Base-by-base conservation (phyloP, 73 alveolate genomes). In the Paramecium octaurelia region DNA sequence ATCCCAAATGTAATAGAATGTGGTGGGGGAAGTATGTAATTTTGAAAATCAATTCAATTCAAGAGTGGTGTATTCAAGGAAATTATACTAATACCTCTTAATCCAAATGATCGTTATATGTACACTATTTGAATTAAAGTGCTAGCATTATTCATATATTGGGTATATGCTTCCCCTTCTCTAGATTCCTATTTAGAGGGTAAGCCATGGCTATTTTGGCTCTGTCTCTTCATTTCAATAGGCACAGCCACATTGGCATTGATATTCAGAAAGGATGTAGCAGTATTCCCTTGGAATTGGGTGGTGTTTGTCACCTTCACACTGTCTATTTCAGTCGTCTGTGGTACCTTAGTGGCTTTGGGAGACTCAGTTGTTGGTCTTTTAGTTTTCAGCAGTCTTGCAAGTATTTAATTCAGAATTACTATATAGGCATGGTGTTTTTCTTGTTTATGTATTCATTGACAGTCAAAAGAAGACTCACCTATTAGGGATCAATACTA, bases 401-500 rank as follows among this genome's bases (percentile, higher is more conserved):
- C 91, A 43, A 80, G 91, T 77, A 77, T 77, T 5, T 6, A 76
- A 35, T 12, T 48, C 24, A 2, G 5, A 48, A 42, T 42, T 35
- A n/a, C 6, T 21, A 10, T 43, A 16, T 38, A 80, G 91, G 91
- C 76, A 42, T 80, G 75, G 57, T 80, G 21, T 80, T 80, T 46
- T 80, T 80, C 75, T 48, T 80, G 24, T 80, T 80, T 80, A 43
- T 80, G 91, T 80, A 80, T 46, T 80, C 91, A 8, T 24, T 80
- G 23, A 80, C 91, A 80, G 91, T 80, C 16, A 80, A 80, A 8
- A 80, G 57, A 43, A 80, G 91, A 80, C 50, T 48, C 24, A 80
- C 91, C 12, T 80, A 80, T 80, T 80, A 80, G 50, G 91, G 91
- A 80, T 80, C 91, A 2, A 80, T 80, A 42, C 16, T 80, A 80